Evolutionary conservation across 805 yeast genomes (phyloP), one percentile per base, ranked within the genome.

Genomic region (Candida insectalens): DNA sequence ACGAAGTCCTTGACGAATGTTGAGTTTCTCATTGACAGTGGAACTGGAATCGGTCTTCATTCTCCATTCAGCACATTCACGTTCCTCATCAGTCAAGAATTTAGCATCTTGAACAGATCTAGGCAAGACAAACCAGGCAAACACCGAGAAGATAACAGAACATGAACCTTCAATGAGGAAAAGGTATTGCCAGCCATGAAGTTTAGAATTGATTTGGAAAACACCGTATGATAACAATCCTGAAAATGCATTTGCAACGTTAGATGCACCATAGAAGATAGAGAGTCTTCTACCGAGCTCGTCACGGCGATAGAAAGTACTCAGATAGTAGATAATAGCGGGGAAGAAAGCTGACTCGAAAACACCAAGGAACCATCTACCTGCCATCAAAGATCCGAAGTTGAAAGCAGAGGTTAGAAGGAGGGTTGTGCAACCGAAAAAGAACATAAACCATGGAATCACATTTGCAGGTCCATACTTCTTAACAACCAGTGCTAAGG

Each of bases 81-180:
- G 3, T 29, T 29, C 36, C 13, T 19, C 21, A 21, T 47, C 57
- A 8, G 55, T 59, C 34, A 71, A 50, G 40, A 72, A 72, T 44
- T 55, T 55, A 5, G 70, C 67, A 26, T 47, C 48, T 15, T 51
- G 50, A 12, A 80, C 82, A 51, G 62, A 59, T 40, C 61, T 66
- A 12, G 69, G 71, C 25, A 49, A 55, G 35, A 50, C 57, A 50
- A 39, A 62, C n/a, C 48, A 32, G 22, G 50, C 36, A 10, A 44
- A 39, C 33, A 48, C 39, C 38, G 50, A 43, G 52, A 53, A 52
- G 16, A 43, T 44, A 10, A 77, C 55, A 2, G 83, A 75, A 38
- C 72, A 55, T 7, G 66, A 51, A 16, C 92, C 92, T 31, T 73
- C 67, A 25, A 75, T 60, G 27, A 81, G 56, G 49, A 71, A 80